Evolutionary conservation across 1,284 basidiomycete genomes (phyloP).

Genomic region (Ganoderma lingzhi): DNA sequence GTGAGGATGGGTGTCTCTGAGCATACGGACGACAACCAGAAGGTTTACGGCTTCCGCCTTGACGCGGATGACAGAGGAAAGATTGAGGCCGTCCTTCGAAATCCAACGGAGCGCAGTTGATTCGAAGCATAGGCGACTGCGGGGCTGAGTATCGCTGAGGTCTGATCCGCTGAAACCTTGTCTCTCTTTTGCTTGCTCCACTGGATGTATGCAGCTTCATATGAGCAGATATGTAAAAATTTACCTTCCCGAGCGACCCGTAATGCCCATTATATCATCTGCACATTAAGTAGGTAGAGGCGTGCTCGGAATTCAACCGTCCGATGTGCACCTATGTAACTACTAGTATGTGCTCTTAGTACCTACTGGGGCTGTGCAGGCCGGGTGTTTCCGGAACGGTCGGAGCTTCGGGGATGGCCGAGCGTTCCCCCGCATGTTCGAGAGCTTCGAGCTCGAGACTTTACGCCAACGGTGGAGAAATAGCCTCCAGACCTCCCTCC

Average conservation of each 20-base stretch:
- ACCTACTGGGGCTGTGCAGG: not conserved
- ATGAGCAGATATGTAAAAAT: not conserved
- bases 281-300: no score
- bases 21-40: slow-evolving; percentile 73
- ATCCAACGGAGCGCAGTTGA: slow-evolving; percentile 68
- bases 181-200: slow-evolving; percentile 5
- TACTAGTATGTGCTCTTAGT: no score
- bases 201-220: not conserved
- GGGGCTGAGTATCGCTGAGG: slow-evolving; percentile 79
- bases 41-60: slow-evolving; percentile 66
- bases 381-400: not conserved
- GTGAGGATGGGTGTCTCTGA: slow-evolving; percentile 80
- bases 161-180: not conserved
- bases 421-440: not conserved
- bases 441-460: not conserved
- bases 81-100: slow-evolving; percentile 69
- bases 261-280: no score
- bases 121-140: slow-evolving; percentile 79
- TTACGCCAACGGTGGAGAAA: not conserved
- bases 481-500: not conserved
- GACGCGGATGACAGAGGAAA: slow-evolving; percentile 60
- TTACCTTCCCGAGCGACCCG: no score
- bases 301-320: no score
- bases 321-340: no score
- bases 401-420: not conserved